Evolutionary conservation across 192 early-diverging fungal species (phyloP).

Genomic region (Piromyces finnis): DNA sequence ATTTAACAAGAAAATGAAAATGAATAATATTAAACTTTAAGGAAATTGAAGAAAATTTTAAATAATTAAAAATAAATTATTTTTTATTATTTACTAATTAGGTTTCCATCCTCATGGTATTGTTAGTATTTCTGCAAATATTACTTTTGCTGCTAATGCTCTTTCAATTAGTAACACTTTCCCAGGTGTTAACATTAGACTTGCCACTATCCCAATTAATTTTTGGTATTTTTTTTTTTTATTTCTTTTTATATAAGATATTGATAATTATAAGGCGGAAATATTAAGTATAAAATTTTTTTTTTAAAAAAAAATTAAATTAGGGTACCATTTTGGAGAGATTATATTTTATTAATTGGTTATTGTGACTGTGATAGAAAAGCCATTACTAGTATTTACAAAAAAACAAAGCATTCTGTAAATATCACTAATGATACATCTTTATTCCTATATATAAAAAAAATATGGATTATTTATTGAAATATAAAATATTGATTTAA

Average conservation of each 20-base stretch:
- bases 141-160: background rate
- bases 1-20: too few relatives aligned
- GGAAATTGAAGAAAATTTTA: too few relatives aligned
- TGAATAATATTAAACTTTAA: too few relatives aligned
- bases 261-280: too few relatives aligned
- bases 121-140: background rate
- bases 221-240: background rate
- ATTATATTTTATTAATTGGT: background rate
- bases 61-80: too few relatives aligned
- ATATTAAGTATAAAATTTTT: too few relatives aligned
- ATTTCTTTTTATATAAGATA: too few relatives aligned
- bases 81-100: too few relatives aligned
- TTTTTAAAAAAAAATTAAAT: background rate
- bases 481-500: too few relatives aligned
- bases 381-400: background rate
- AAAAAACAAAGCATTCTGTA: background rate
- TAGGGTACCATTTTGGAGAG: background rate
- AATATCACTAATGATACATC: too few relatives aligned
- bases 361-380: background rate
- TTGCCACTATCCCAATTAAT: background rate
- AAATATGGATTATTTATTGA: too few relatives aligned
- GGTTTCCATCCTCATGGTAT: background rate
- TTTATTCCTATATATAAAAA: too few relatives aligned
- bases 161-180: background rate
- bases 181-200: background rate